Evolutionary conservation across 768 basidiomycete species (phyloP), one percentile per base, ranked within the genome.

Genomic region (Nidula microcarpa): DNA sequence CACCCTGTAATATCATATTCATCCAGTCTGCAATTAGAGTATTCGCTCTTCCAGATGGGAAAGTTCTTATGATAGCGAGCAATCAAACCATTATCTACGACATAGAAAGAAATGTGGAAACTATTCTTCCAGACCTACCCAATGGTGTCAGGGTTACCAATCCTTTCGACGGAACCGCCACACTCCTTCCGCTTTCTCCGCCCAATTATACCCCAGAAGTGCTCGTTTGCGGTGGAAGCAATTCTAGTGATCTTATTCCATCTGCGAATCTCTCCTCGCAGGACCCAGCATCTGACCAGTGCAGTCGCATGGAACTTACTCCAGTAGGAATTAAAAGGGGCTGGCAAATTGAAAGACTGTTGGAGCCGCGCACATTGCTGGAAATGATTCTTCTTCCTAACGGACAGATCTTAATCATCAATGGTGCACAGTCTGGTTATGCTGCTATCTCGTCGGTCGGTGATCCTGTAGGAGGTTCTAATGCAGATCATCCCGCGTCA

Each of bases 141-240:
- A 76, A 78, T 45, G 71, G 71, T 17, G 74, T 77, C 8, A 68
- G 71, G 7, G 72, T 77, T 10, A 73, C 69, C 30, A 72, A 74
- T 51, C 69, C 74, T n/a, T 68, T 69, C 62, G 65, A 76, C 56
- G 66, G 69, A 52, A 70, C 64, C 34, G 74, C 64, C 41, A 64
- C 67, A 18, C 60, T 74, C 16, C 65, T 74, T 4, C 73, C 73
- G 4, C 62, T 74, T 8, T 65, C 65, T 1, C 69, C 73, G 18
- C 68, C 68, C 1, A 61, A 73, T 46, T 80, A 71, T 53, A 73
- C 68, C 5, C 74, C 78, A 2, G 75, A 76, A 55, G 65, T 79
- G 23, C 67, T 80, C 41, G 70, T 79, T 43, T 80, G 78, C 56
- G 78, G 78, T 35, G 78, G 78, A 30, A 65, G 72, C 8, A 70